Percentiles rank a stretch among this genome's conserved stretches.
phyloP scores from a whole-genome alignment of 805 yeast genomes.

The Kluyveromyces lactis region DNA sequence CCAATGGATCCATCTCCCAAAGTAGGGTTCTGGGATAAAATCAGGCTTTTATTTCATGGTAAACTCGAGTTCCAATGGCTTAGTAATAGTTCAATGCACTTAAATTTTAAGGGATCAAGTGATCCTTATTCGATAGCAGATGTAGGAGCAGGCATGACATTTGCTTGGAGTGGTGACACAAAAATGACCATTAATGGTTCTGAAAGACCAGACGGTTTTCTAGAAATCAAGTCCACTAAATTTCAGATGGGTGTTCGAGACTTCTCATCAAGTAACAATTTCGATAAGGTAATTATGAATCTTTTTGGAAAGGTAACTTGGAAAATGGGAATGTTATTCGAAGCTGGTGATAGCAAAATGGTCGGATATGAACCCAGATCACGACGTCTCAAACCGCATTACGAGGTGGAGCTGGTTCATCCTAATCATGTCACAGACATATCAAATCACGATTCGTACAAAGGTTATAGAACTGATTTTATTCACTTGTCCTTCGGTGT shows the following conservation, averaged over 20 bases:
- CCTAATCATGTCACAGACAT: constrained; percentile 39
- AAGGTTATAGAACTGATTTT: constrained; percentile 54
- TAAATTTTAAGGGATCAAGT: constrained; percentile 53
- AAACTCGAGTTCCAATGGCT: constrained; percentile 38
- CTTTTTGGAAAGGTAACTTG: constrained; percentile 65
- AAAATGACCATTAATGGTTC: constrained; percentile 43
- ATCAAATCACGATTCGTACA: constrained; percentile 49
- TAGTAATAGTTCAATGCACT: constrained; percentile 41
- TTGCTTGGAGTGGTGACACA: constrained; percentile 54
- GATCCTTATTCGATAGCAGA: constrained; percentile 54
- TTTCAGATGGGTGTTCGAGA: constrained; percentile 52
- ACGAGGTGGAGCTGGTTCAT: constrained; percentile 50
- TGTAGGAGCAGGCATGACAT: constrained; percentile 53
- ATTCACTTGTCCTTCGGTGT: constrained; percentile 45
- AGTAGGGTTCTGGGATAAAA: constrained; percentile 67
- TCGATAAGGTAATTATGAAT: constrained; percentile 47
- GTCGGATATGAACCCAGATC: constrained; percentile 37
- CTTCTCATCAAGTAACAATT: constrained; percentile 20
- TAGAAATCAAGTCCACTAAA: constrained; percentile 45
- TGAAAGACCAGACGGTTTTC: constrained; percentile 39
- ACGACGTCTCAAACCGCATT: constrained; percentile 48
- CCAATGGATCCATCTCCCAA: constrained; percentile 57
- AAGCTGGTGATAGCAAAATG: constrained; percentile 40
- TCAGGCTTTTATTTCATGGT: constrained; percentile 49
- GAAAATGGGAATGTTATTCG: constrained; percentile 70